phyloP scores from a whole-genome alignment of 148 eudicot species.

The Rhododendron mucronatum region DNA sequence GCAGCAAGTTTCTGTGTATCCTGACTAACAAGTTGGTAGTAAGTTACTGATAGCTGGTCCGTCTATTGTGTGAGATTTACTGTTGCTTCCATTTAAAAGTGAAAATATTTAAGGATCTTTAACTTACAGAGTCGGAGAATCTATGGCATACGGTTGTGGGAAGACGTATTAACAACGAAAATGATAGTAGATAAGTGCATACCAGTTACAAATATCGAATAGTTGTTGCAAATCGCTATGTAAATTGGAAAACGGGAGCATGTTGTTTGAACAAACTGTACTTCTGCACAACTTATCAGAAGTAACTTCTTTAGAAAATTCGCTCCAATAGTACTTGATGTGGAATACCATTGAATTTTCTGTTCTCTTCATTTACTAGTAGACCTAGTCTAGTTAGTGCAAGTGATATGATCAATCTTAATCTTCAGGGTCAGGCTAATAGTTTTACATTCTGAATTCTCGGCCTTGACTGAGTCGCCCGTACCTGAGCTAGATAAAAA shows the following conservation, averaged over 20 bases:
- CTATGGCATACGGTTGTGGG: background rate
- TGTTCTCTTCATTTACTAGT: background rate
- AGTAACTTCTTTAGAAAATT: background rate
- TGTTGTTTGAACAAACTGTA: background rate
- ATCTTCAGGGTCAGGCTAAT: background rate
- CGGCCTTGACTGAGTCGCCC: background rate
- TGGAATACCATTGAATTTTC: background rate
- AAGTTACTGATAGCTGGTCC: background rate
- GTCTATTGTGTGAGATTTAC: background rate
- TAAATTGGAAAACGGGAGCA: background rate
- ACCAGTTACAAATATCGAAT: background rate
- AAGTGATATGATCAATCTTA: background rate
- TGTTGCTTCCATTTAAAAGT: background rate
- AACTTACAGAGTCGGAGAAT: background rate
- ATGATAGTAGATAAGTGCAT: background rate
- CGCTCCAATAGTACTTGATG: background rate
- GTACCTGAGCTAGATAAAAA: background rate
- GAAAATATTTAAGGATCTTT: background rate
- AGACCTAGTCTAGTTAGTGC: background rate
- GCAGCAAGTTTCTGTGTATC: background rate
- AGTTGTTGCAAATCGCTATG: background rate
- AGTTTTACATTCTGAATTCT: background rate
- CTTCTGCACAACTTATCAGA: background rate
- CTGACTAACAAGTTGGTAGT: background rate
- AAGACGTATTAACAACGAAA: background rate